Base-by-base conservation (phyloP, 108 stramenopile species). In the Licmophora abbreviata region DNA sequence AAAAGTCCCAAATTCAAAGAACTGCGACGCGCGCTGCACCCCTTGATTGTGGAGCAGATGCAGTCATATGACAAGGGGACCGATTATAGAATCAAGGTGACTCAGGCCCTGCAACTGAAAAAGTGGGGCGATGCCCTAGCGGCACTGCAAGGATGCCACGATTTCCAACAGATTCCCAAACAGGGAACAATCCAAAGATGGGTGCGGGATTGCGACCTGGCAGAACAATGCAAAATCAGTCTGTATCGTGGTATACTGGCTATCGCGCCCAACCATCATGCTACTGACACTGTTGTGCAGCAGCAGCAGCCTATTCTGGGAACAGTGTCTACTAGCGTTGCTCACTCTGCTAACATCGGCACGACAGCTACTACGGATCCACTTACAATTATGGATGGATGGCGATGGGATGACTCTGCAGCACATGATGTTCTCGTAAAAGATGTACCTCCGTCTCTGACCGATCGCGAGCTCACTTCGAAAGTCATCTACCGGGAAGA, bases 131-230 rank as follows among this genome's bases (percentile, higher is more conserved):
- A 54, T 25, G 59, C 55, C 4, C 18, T 69, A 15, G 34, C 44
- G 3, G 55, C 61, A 0, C 36, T 69, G 1, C 8, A 52, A 29
- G 68, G 45, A 10, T 62, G 56, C 33, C 32, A 20, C 0, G 52
- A 62, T 6, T 63, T 46, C 25, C 11, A 53, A n/a, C 56, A 69
- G 41, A 48, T 54, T 17, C 56, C 58, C 29, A 71, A 64, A 26
- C 69, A 55, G 33, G 69, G 69, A n/a, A 64, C 69, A 1, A 43
- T 71, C 3, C 69, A 71, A 55, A 57, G 69, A 32, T 71, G 69
- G 69, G 69, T 71, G 0, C 62, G 69, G n/a, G 57, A 59, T 48
- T 46, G 44, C 5, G 59, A 67, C 20, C 20, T 4, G 22, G 2
- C 6, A 21, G 24, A 24, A 6, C 24, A 14, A 3, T 46, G 5